Evolutionary conservation across 805 yeast species (phyloP).

Genomic region (Starmerella cellae): DNA sequence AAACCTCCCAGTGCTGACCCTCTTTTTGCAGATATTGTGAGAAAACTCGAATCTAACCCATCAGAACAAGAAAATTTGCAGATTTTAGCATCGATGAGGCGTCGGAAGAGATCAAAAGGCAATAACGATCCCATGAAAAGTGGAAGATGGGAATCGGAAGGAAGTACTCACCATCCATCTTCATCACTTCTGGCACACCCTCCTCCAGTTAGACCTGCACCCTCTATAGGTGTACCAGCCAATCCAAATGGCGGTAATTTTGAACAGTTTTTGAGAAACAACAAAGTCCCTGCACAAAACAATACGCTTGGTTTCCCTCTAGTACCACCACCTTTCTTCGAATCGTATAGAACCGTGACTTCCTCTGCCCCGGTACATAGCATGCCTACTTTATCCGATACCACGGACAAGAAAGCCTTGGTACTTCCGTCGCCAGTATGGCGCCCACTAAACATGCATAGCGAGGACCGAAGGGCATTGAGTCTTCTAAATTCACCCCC

Average conservation of each 20-base stretch:
- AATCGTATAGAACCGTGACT: neutral
- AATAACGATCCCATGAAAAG: neutral
- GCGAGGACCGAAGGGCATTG: constrained; percentile 8
- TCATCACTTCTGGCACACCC: neutral
- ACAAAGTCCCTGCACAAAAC: neutral
- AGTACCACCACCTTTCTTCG: neutral
- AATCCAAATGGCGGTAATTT: neutral
- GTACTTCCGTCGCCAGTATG: constrained; percentile 8
- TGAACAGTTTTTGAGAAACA: neutral
- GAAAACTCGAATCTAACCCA: constrained; percentile 3
- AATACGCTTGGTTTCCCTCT: neutral
- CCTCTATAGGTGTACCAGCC: too few relatives aligned
- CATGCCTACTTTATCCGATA: neutral
- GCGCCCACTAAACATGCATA: constrained; percentile 5
- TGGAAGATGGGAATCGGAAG: neutral
- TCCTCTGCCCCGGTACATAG: too few relatives aligned
- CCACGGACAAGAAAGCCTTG: neutral
- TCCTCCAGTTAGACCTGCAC: neutral
- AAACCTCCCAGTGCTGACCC: constrained; percentile 37
- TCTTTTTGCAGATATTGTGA: constrained; percentile 25
- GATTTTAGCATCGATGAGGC: constrained; percentile 3
- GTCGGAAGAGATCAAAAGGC: constrained; percentile 2
- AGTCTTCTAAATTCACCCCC: constrained; percentile 6
- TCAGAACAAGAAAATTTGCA: neutral
- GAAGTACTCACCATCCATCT: neutral